These are phyloP conservation scores for Vigna radiata DNA, from an alignment of 306 rosid genomes.

Conservation along the genomic window DNA sequence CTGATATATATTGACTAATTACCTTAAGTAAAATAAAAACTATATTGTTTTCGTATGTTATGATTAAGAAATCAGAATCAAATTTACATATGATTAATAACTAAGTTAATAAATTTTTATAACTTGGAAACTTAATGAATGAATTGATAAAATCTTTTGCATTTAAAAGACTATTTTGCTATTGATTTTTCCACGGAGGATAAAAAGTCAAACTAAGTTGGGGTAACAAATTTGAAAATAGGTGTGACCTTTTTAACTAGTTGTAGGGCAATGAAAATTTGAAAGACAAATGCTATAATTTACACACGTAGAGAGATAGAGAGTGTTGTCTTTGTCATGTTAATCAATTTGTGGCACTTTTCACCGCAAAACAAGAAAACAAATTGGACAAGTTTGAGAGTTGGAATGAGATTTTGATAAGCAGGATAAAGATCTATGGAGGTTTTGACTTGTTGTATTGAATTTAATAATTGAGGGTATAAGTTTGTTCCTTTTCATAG, in stretches of 20 bases:
- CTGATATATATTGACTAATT: no score
- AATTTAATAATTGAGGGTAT: constrained; percentile 29
- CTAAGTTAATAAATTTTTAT: not conserved
- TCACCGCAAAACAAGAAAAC: constrained; percentile 16
- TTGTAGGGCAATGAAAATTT: not conserved
- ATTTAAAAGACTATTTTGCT: not conserved
- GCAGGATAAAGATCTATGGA: constrained; percentile 17
- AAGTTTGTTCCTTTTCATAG: constrained; percentile 42
- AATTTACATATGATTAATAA: not conserved
- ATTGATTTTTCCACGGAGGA: not conserved
- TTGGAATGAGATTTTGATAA: constrained; percentile 34
- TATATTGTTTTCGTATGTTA: no score
- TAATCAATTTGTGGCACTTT: constrained; percentile 14
- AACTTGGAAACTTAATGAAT: not conserved
- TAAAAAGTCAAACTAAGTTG: no score
- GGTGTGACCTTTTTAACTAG: not conserved
- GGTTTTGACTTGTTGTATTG: constrained; percentile 44
- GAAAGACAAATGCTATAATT: not conserved
- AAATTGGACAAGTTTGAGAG: constrained; percentile 13
- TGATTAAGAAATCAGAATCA: not conserved
- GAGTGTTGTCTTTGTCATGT: constrained; percentile 37
- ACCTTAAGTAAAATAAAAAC: not conserved
- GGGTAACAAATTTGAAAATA: not conserved
- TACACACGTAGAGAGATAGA: not conserved
- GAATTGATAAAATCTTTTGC: not conserved